These are phyloP conservation scores for Phytophthora cactorum DNA, from an alignment of 352 stramenopile species.

Conservation along the genomic window DNA sequence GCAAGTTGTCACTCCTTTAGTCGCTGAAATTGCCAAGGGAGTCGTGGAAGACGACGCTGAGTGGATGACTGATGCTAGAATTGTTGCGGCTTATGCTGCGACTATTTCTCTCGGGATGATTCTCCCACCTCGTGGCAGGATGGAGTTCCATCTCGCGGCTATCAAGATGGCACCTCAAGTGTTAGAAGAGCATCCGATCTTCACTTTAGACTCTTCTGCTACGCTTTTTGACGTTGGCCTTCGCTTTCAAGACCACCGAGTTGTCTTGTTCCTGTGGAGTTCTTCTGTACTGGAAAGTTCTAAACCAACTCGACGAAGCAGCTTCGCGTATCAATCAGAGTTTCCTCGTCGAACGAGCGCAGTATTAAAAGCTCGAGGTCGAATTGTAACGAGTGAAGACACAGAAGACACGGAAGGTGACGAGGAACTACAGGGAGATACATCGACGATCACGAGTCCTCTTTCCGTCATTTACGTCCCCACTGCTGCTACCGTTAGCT, in stretches of 20 bases:
- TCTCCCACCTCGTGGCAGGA: slow-evolving; percentile 31
- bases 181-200: slow-evolving; percentile 18
- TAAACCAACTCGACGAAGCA: slow-evolving; percentile 20
- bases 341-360: slow-evolving; percentile 38
- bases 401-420: slow-evolving; percentile 26
- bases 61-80: slow-evolving; percentile 32
- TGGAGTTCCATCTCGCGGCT: slow-evolving; percentile 37
- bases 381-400: slow-evolving; percentile 30
- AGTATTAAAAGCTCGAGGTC: slow-evolving; percentile 33
- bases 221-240: slow-evolving; percentile 56
- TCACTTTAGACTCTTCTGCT: slow-evolving; percentile 18
- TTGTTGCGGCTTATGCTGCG: slow-evolving; percentile 48
- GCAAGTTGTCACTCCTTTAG: slow-evolving; percentile 41
- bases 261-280: slow-evolving; percentile 41
- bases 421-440: slow-evolving; percentile 29
- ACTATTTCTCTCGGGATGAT: slow-evolving; percentile 42
- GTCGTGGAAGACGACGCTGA: slow-evolving; percentile 29
- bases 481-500: slow-evolving; percentile 44
- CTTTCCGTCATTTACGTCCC: slow-evolving; percentile 55
- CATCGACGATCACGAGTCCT: slow-evolving; percentile 28
- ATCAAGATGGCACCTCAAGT: slow-evolving; percentile 41
- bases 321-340: slow-evolving; percentile 33
- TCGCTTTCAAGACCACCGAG: slow-evolving; percentile 38
- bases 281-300: slow-evolving; percentile 9
- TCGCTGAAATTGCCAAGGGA: slow-evolving; percentile 43